Conservation (phyloP, 352 stramenopile genomes). For the Phytophthora idaei region DNA sequence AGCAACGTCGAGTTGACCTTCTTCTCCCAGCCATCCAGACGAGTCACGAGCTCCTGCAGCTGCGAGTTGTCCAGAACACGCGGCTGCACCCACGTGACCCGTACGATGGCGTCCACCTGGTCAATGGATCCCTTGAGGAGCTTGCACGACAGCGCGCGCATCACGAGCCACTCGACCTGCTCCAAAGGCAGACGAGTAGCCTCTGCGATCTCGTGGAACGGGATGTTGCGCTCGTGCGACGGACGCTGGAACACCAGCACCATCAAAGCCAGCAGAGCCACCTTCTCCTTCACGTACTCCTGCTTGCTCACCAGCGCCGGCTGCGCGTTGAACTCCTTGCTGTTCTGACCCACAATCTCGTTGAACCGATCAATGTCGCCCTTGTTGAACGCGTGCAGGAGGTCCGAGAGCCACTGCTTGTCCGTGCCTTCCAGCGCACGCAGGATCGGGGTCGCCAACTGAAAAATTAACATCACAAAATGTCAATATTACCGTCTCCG, state of each 20-base stretch:
- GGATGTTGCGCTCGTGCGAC: constrained; percentile 92
- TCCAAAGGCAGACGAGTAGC: constrained; percentile 81
- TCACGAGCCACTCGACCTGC: constrained; percentile 98
- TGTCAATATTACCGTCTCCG: constrained; percentile 11
- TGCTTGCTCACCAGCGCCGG: constrained; percentile 93
- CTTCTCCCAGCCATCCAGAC: constrained; percentile 77
- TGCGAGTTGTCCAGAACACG: constrained; percentile 85
- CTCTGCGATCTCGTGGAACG: constrained; percentile 95
- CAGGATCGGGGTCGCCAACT: constrained; percentile 94
- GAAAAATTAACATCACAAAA: constrained; percentile 10
- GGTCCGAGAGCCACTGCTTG: constrained; percentile 94
- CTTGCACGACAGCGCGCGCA: constrained; percentile 95
- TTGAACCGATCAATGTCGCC: constrained; percentile 97
- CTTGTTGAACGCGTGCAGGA: constrained; percentile 94
- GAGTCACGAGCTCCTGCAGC: constrained; percentile 72
- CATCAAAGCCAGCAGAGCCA: constrained; percentile 96
- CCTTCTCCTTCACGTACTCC: constrained; percentile 98
- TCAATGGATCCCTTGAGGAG: constrained; percentile 96
- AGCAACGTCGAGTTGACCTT: constrained; percentile 86
- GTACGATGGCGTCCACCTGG: constrained; percentile 93
- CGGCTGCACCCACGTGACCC: constrained; percentile 96
- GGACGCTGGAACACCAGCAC: constrained; percentile 97
- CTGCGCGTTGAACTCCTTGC: constrained; percentile 87
- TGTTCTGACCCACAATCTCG: constrained; percentile 75
- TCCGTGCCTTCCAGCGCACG: constrained; percentile 87